Percentiles rank a stretch among this genome's conserved stretches.
Evolutionary conservation across 331 rosid species (phyloP).

Genomic region (Malus hybrid): DNA sequence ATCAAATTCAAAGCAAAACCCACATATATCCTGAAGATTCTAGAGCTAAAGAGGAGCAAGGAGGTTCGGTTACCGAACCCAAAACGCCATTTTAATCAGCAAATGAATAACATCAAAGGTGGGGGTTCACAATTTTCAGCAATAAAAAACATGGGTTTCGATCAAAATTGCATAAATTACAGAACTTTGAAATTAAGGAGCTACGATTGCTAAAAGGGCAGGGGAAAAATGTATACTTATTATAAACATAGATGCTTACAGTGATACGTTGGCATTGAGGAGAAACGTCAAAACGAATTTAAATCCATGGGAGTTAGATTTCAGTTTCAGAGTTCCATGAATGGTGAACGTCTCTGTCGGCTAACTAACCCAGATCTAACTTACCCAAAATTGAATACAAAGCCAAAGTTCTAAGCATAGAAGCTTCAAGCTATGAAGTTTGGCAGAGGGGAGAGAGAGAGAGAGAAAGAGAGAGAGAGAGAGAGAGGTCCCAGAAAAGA

Average conservation of each 20-base stretch:
- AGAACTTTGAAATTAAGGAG: conserved; percentile 30
- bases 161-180: conserved; percentile 19
- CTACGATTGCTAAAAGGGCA: conserved; percentile 16
- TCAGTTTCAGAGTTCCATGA: conserved; percentile 14
- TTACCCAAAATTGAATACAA: conserved; percentile 21
- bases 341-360: conserved; percentile 18
- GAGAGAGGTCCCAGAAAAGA: conserved; percentile 13
- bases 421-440: conserved; percentile 23
- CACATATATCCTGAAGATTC: conserved; percentile 15
- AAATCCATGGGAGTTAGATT: conserved; percentile 8
- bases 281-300: conserved; percentile 8
- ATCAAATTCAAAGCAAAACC: conserved; percentile 21
- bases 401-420: conserved; percentile 16
- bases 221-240: conserved; percentile 15
- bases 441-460: neutral
- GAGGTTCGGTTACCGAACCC: conserved; percentile 16
- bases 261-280: too few species aligned
- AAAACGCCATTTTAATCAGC: conserved; percentile 18
- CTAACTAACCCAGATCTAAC: conserved; percentile 40
- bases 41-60: conserved; percentile 14
- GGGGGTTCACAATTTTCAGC: conserved; percentile 17
- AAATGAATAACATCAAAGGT: conserved; percentile 14
- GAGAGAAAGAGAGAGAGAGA: neutral
- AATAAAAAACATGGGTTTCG: conserved; percentile 34
- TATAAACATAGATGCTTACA: conserved; percentile 17